Percentiles rank a stretch among this genome's conserved stretches.
Evolutionary conservation across 768 basidiomycete genomes (phyloP).

Genomic region (Phallus indusiatus): DNA sequence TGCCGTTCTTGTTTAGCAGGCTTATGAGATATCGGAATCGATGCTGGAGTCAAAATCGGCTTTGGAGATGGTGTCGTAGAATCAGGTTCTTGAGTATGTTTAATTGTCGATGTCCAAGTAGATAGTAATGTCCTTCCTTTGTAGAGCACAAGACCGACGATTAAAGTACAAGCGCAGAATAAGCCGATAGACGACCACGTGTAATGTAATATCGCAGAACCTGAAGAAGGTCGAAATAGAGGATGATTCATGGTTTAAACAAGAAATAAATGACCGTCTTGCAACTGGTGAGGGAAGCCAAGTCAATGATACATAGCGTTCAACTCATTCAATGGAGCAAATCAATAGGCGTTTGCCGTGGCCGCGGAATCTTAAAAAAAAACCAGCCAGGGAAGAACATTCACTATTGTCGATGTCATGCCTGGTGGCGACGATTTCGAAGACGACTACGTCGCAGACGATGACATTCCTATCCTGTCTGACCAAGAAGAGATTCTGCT

Average conservation of each 20-base stretch:
- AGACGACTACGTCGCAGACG: slow-evolving; percentile 67
- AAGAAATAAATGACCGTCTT: no score
- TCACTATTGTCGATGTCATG: slow-evolving; percentile 16
- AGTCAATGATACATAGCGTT: no score
- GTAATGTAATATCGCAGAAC: no score
- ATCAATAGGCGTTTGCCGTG: not conserved
- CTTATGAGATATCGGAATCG: not conserved
- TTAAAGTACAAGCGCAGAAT: not conserved
- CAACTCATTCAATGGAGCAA: not conserved
- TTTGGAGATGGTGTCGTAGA: no score
- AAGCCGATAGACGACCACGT: not conserved
- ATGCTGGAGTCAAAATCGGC: not conserved
- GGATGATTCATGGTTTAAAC: no score
- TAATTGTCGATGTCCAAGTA: no score
- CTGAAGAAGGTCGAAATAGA: no score
- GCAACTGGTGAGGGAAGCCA: no score
- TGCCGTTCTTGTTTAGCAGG: no score
- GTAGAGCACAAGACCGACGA: no score
- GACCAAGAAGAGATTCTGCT: slow-evolving; percentile 24
- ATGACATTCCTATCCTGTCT: slow-evolving; percentile 50
- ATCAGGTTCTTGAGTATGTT: no score
- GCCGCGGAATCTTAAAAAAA: not conserved
- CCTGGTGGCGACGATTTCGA: slow-evolving; percentile 67
- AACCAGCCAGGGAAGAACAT: not conserved
- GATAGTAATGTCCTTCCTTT: no score